phyloP scores from a whole-genome alignment of 805 yeast genomes.

The Metschnikowia anglica region DNA sequence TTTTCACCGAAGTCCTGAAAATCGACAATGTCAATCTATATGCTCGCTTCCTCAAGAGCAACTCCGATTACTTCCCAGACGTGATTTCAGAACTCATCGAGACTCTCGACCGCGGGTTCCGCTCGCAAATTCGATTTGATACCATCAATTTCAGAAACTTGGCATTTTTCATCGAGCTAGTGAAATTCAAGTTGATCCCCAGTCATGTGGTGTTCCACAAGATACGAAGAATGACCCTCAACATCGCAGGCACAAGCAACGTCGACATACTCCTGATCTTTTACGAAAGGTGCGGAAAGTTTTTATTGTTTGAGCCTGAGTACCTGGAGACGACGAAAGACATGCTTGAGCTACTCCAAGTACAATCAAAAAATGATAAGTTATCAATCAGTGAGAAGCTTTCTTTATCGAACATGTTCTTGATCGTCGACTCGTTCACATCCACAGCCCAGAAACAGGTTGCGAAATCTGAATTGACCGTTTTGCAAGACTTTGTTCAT shows the following conservation, averaged over 20 bases:
- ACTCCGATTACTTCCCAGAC: slow-evolving; percentile 48
- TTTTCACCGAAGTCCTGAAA: slow-evolving; percentile 49
- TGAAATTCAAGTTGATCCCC: slow-evolving; percentile 74
- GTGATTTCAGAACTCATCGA: slow-evolving; percentile 52
- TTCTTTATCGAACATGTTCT: slow-evolving; percentile 56
- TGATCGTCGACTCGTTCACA: slow-evolving; percentile 49
- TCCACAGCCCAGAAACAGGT: slow-evolving; percentile 5
- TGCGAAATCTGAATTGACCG: slow-evolving; percentile 2
- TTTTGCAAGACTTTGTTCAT: slow-evolving; percentile 14
- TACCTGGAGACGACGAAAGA: slow-evolving; percentile 59
- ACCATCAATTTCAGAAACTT: slow-evolving; percentile 56
- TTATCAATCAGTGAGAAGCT: slow-evolving; percentile 55
- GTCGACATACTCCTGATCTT: slow-evolving; percentile 68
- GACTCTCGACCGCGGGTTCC: slow-evolving; percentile 57
- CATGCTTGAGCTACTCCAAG: slow-evolving; percentile 57
- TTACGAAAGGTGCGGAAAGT: slow-evolving; percentile 72
- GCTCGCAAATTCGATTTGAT: slow-evolving; percentile 55
- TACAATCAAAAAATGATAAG: slow-evolving; percentile 47
- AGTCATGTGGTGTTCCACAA: slow-evolving; percentile 71
- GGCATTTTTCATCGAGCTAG: slow-evolving; percentile 68
- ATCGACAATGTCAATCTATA: slow-evolving; percentile 48
- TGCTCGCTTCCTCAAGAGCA: slow-evolving; percentile 68
- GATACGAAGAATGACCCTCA: slow-evolving; percentile 57
- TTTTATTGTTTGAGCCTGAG: slow-evolving; percentile 56
- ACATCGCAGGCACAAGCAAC: slow-evolving; percentile 52